Base-by-base conservation (phyloP, 164 flowering plant species). In the Chloranthus sessilifolius region DNA sequence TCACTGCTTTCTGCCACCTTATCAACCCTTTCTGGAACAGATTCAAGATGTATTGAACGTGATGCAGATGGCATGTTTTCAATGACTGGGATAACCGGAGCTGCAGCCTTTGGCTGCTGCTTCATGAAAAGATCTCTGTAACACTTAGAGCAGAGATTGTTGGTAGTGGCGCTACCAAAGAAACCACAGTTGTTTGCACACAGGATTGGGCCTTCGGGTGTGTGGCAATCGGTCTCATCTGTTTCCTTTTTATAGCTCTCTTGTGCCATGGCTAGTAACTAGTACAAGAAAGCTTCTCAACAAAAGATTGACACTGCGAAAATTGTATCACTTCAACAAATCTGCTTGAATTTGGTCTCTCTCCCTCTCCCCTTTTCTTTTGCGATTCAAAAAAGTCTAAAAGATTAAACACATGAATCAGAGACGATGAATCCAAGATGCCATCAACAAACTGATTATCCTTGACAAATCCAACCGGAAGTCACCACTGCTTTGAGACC, bases 121-220 rank as follows among this genome's bases (percentile, higher is more conserved):
- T 61, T 66, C 55, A 66, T 35, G 58, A 61, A 53, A 26, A 46
- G 48, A 33, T 66, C 70, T 53, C 63, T 30, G 62, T 66, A 58
- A 42, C 71, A 67, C 50, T 67, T 67, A 37, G 66, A 61, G 34
- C 71, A 67, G 5, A 67, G 29, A 43, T 67, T 67, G 17, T 57
- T 58, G 28, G 67, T 67, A 21, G 67, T 42, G 15, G 71, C 54
- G 33, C 67, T 58, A 17, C 71, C 71, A 33, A 67, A 67, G 55
- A 67, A 58, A 35, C 71, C 71, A 12, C 71, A 67, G 30, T 67
- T 67, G 56, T 67, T 67, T 6, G 51, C 67, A 38, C 71, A 67
- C 28, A 67, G 16, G 49, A 54, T 30, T 19, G 56, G 63, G 25
- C 67, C 67, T 37, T 58, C 62, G 14, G 60, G 67, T 29, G 63